Conservation (phyloP, 73 alveolate genomes). For the Symbiodinium natans region DNA sequence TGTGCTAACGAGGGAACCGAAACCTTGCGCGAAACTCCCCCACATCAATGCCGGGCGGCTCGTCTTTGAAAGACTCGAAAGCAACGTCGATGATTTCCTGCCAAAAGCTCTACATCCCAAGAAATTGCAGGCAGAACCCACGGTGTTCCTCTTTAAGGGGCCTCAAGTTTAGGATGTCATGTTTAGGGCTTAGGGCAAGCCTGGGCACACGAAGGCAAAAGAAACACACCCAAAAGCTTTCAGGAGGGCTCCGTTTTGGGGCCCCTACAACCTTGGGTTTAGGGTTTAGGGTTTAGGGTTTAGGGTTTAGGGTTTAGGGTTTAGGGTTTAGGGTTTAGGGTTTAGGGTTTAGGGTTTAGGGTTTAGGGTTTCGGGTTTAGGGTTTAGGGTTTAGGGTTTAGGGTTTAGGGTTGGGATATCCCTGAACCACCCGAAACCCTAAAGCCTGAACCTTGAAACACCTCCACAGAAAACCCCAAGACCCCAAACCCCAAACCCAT, state of each 20-base stretch:
- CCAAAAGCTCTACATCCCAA: background rate
- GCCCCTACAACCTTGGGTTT: too few species aligned
- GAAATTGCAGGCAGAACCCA: background rate
- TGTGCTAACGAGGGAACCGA: too few species aligned
- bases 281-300: too few species aligned
- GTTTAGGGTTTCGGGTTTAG: background rate
- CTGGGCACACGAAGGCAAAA: too few species aligned
- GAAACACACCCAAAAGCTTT: too few species aligned
- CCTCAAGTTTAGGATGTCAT: too few species aligned
- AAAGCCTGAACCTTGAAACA: background rate
- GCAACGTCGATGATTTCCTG: conserved; percentile 87
- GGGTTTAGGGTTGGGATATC: background rate
- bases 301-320: too few species aligned
- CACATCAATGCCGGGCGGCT: conserved; percentile 2
- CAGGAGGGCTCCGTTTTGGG: too few species aligned
- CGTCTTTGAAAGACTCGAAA: conserved; percentile 78
- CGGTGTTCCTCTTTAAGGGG: too few species aligned
- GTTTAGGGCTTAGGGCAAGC: background rate
- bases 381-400: background rate
- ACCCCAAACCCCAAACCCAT: background rate
- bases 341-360: too few species aligned
- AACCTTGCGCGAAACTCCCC: background rate
- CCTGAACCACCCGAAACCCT: background rate
- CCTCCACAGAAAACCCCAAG: too few species aligned
- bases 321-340: too few species aligned